Conservation (phyloP, 1,284 basidiomycete species). For the Heterobasidion parviporum region DNA sequence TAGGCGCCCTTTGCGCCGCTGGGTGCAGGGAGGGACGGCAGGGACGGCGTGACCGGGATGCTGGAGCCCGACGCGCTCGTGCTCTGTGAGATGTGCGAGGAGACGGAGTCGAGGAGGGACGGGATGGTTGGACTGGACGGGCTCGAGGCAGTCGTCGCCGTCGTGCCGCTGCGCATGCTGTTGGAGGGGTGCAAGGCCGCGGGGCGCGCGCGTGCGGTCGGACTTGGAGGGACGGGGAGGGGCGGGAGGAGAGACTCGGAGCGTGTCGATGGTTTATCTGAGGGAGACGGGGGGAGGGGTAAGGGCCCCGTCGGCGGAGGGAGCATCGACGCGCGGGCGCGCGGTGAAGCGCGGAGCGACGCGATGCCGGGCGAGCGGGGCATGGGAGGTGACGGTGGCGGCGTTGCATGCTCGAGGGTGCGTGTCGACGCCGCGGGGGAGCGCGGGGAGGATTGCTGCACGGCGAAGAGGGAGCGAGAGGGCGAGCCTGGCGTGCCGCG, state of each 20-base stretch:
- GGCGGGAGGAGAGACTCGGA: not conserved
- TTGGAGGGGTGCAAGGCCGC: not conserved
- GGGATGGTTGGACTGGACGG: slow-evolving; percentile 8
- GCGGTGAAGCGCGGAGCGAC: not conserved
- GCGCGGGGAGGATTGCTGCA: not conserved
- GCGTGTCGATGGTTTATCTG: not conserved
- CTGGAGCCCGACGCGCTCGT: slow-evolving; percentile 1
- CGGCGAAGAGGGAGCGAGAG: not conserved
- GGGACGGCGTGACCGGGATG: not conserved
- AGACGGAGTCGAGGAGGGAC: slow-evolving; percentile 5
- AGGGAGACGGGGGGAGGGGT: not conserved
- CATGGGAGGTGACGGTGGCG: not conserved
- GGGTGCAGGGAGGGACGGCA: not conserved
- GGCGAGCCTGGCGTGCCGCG: not conserved
- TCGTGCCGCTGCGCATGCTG: not conserved
- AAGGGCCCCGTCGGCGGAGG: not conserved
- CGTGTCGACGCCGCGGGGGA: not conserved
- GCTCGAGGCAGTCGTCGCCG: not conserved
- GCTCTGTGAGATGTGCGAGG: slow-evolving; percentile 7
- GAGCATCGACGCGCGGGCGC: not conserved
- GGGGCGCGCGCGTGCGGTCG: not conserved
- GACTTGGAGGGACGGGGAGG: not conserved
- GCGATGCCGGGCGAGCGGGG: not conserved
- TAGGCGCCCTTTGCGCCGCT: not conserved
- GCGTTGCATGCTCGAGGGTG: not conserved